Evolutionary conservation across 2,329 filamentous ascomycete genomes (phyloP), one percentile per base, ranked within the genome.

Genomic region (Monosporascus sp.): DNA sequence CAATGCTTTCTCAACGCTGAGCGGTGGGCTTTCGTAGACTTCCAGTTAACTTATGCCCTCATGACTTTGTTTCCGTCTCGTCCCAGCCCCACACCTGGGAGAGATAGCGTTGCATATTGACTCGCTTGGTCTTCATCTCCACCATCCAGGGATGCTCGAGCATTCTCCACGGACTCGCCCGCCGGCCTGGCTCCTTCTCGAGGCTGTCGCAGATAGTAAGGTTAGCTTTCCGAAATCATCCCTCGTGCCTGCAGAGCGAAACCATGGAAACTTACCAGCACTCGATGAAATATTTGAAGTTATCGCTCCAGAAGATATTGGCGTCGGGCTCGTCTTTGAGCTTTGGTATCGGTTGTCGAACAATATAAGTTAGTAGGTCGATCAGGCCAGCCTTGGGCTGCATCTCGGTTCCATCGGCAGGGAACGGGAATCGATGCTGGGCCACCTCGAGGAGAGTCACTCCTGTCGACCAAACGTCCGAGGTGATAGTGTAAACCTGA

Each of bases 271-370:
- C 90, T 69, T 83, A 97, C 93, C 94, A 97, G 83, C 92, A 97
- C 75, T 97, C 92, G 64, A 99, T 97, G 65, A 99, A 99, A 71
- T 97, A 97, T 72, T 99, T 99, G 75, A 99, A 97, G 67, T 90
- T 96, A 63, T 95, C 90, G 63, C 90, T 96, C 94, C 94, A 99
- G 68, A 87, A 87, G 61, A 99, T 95, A 55, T 87, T 86, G 61
- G 88, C 90, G 34, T 91, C 85, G 0, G 90, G 90, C 72, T 99
- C 94, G 62, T 99, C 94, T 73, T 97, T 97, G 59, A 99, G 78
- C 70, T 91, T 95, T 2, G 94, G 94, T 55, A 97, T 96, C 3
- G 90, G 87, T 70, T 99, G 94, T 61, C 91, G 86, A 45, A 99
- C 94, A 68, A 99, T 99, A 69, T 97, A 99, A 14, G 94, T 99